phyloP scores from a whole-genome alignment of 331 rosid genomes.

The Cydonia oblonga region DNA sequence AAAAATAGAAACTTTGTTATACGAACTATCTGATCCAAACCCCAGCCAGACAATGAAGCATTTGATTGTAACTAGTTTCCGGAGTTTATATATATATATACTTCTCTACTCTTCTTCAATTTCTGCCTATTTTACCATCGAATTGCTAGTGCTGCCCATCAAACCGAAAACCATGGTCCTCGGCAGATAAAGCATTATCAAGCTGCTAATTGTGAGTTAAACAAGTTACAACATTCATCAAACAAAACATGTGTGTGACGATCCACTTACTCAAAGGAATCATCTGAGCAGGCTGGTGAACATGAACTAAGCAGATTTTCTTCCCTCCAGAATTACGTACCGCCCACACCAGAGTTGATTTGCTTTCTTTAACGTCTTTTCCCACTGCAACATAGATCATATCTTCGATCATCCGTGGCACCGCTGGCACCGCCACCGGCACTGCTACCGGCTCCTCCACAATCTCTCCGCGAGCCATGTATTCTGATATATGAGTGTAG shows the following conservation, averaged over 20 bases:
- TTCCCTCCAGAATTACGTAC: slow-evolving; percentile 62
- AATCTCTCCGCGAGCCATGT: slow-evolving; percentile 34
- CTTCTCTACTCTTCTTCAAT: neutral
- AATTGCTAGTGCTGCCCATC: neutral
- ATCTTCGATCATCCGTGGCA: slow-evolving; percentile 23
- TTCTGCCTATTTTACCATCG: neutral
- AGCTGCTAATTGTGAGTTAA: neutral
- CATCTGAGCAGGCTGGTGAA: slow-evolving; percentile 57
- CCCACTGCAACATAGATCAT: slow-evolving; percentile 42
- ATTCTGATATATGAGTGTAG: slow-evolving; percentile 17
- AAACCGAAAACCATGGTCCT: neutral
- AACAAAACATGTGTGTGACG: neutral
- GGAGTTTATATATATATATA: neutral
- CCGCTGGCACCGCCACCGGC: no score
- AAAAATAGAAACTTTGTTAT: neutral
- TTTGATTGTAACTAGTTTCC: neutral
- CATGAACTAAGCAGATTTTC: slow-evolving; percentile 49
- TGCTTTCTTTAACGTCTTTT: slow-evolving; percentile 52
- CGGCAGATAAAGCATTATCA: neutral
- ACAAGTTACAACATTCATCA: neutral
- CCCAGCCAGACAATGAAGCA: neutral
- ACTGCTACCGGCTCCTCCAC: slow-evolving; percentile 24
- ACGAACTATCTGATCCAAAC: neutral
- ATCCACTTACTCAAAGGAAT: slow-evolving; percentile 60
- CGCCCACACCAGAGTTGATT: slow-evolving; percentile 50